Percentiles rank a stretch among this genome's conserved stretches.
Conservation (phyloP, 805 yeast species). For the Novakomyces olei region DNA sequence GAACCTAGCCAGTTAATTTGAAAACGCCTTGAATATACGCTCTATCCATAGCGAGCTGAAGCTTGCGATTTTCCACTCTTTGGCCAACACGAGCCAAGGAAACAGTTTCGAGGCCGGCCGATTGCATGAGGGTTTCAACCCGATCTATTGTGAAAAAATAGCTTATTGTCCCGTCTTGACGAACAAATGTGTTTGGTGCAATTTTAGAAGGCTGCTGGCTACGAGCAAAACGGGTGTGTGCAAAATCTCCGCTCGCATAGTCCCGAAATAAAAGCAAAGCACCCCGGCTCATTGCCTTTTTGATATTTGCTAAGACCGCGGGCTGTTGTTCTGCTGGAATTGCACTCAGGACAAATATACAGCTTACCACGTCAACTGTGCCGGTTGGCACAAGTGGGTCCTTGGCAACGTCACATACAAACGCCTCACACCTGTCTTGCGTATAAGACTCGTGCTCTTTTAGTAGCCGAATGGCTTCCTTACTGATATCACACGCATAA, state of each 20-base stretch:
- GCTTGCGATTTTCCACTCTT: conserved; percentile 2
- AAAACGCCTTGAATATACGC: conserved; percentile 3
- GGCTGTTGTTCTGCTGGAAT: conserved; percentile 1
- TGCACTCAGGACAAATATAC: conserved; percentile 1
- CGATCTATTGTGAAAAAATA: not conserved
- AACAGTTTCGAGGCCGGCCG: not conserved
- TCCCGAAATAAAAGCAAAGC: conserved; percentile 2
- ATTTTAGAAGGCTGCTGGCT: conserved; percentile 1
- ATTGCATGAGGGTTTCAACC: not conserved
- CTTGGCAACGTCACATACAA: conserved; percentile 1
- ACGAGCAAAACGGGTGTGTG: not conserved
- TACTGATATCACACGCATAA: not conserved
- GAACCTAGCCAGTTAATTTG: too few species aligned
- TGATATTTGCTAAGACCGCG: not conserved
- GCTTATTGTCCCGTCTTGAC: conserved; percentile 4
- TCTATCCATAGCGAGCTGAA: not conserved
- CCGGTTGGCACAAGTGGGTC: not conserved
- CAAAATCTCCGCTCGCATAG: conserved; percentile 2
- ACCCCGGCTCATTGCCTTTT: not conserved
- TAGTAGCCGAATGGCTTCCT: not conserved
- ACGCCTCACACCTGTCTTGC: not conserved
- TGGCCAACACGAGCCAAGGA: conserved; percentile 2
- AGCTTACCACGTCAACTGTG: not conserved
- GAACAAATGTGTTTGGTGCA: conserved; percentile 3
- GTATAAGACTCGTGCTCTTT: not conserved